Evolutionary conservation across 345 rosid genomes (phyloP).

Genomic region (Syzygium jambos): DNA sequence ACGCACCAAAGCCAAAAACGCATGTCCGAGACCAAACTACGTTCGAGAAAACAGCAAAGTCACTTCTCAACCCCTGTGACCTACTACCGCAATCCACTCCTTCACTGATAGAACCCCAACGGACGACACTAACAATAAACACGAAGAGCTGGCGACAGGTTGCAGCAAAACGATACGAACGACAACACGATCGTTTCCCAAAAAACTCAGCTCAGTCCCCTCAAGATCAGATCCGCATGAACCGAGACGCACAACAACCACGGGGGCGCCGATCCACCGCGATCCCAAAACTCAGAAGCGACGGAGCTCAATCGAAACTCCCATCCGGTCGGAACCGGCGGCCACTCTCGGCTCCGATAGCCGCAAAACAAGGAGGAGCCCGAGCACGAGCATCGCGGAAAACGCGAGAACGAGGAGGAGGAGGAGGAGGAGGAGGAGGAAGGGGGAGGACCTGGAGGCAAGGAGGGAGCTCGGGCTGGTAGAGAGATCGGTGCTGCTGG

Average conservation of each 20-base stretch:
- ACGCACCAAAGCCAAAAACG: background rate
- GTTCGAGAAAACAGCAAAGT: background rate
- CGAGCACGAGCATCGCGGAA: background rate
- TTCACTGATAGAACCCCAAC: background rate
- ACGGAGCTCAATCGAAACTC: background rate
- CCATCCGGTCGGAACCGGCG: background rate
- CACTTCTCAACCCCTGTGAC: background rate
- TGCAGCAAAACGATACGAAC: background rate
- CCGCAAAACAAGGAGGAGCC: background rate
- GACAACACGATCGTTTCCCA: background rate
- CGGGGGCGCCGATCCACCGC: background rate
- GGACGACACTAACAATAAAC: background rate
- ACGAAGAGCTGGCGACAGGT: background rate
- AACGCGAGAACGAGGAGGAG: background rate
- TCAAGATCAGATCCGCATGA: background rate
- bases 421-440: conserved; percentile 1
- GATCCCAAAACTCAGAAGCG: background rate
- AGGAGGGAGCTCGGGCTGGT: conserved; percentile 84
- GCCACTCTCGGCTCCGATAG: background rate
- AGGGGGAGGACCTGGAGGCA: conserved; percentile 68
- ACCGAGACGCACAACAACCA: background rate
- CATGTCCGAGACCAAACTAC: background rate
- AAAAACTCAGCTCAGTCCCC: background rate
- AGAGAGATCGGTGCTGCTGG: conserved; percentile 71
- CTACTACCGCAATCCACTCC: background rate